Evolutionary conservation across 2,329 filamentous ascomycete species (phyloP).

Genomic region (Penicillium polonicum): DNA sequence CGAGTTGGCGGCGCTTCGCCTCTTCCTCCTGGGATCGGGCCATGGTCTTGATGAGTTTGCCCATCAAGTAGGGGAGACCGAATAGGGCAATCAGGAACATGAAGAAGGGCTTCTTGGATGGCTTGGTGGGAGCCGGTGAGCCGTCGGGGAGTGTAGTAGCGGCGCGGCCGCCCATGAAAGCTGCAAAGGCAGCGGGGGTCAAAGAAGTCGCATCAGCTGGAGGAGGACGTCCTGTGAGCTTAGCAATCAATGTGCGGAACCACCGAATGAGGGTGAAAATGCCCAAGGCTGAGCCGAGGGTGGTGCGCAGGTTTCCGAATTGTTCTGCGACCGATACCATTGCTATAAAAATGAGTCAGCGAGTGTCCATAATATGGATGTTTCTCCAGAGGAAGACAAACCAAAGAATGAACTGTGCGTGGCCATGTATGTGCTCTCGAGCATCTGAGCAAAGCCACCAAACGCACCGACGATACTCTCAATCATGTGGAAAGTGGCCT

Average conservation of each 20-base stretch:
- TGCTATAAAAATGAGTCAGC: constrained; percentile 53
- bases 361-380: constrained; percentile 7
- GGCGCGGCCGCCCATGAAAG: constrained; percentile 70
- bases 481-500: constrained; percentile 96
- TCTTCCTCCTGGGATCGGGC: constrained; percentile 84
- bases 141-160: constrained; percentile 61
- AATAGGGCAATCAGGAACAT: constrained; percentile 95
- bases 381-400: constrained; percentile 47
- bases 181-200: constrained; percentile 86
- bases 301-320: constrained; percentile 88
- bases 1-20: constrained; percentile 50
- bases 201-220: constrained; percentile 84
- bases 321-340: constrained; percentile 99
- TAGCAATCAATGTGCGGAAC: constrained; percentile 87
- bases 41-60: constrained; percentile 85
- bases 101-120: constrained; percentile 91
- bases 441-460: constrained; percentile 97
- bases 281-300: constrained; percentile 86
- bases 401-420: constrained; percentile 98
- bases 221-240: constrained; percentile 84
- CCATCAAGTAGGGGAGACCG: constrained; percentile 93
- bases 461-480: constrained; percentile 96
- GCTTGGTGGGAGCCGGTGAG: constrained; percentile 64
- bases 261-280: constrained; percentile 96
- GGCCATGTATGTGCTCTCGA: constrained; percentile 99